Conservation (phyloP, 225 moss, liverwort and hornwort genomes). For the Thuidium tamariscinum region DNA sequence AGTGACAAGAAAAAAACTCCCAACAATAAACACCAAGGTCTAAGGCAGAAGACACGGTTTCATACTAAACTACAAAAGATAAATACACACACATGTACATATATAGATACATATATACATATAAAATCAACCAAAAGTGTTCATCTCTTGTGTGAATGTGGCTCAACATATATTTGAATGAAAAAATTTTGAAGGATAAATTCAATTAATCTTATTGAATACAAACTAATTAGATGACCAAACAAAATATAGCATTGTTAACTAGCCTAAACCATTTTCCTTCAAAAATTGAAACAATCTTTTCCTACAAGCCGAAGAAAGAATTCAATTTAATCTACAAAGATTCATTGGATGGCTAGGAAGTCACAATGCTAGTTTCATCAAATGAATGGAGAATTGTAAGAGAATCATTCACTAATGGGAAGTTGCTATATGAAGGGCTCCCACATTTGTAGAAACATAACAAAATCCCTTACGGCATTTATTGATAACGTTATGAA, state of each 20-base stretch:
- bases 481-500: neutral
- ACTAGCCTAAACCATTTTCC: neutral
- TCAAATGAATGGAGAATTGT: no score
- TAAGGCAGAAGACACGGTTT: no score
- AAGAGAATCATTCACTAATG: neutral
- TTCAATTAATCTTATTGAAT: neutral
- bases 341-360: neutral
- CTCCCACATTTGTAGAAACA: neutral
- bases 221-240: no score
- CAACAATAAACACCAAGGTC: no score
- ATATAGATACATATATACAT: no score
- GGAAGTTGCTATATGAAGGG: neutral
- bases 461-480: no score
- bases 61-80: no score
- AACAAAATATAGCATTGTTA: neutral
- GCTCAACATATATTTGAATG: neutral
- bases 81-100: no score
- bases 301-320: rapidly evolving
- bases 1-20: no score
- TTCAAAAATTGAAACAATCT: rapidly evolving
- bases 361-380: no score
- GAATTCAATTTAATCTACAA: neutral
- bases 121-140: no score
- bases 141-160: no score
- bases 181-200: neutral